These are phyloP conservation scores for Ensete ventricosum DNA, from an alignment of 176 grass and related monocot species.

Conservation along the genomic window DNA sequence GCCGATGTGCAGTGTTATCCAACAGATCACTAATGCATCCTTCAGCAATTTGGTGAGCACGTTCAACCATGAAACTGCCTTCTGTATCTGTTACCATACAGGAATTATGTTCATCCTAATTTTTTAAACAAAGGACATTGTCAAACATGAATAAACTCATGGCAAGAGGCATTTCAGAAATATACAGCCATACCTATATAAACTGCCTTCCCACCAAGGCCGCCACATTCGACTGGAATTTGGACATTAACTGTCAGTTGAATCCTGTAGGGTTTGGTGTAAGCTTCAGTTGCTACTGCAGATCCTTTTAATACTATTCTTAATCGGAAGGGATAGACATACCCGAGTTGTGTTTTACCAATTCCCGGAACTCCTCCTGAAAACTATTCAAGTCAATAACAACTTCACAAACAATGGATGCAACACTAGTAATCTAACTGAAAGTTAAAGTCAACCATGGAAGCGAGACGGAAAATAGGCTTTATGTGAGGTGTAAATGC, in stretches of 20 bases:
- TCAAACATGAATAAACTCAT: neutral
- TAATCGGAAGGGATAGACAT: constrained; percentile 23
- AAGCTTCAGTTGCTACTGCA: constrained; percentile 7
- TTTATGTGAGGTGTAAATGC: neutral
- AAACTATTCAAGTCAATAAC: constrained; percentile 20
- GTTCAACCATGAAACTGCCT: constrained; percentile 95
- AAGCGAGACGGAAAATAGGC: neutral
- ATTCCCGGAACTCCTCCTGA: constrained; percentile 90
- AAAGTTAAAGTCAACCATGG: neutral
- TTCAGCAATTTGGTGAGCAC: constrained; percentile 86
- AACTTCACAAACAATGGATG: neutral
- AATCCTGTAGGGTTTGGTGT: constrained; percentile 45
- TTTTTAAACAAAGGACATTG: neutral
- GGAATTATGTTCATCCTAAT: constrained; percentile 5
- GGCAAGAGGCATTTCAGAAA: neutral
- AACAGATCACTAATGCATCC: constrained; percentile 68
- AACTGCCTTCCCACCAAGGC: constrained; percentile 89
- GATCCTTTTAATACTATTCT: constrained; percentile 6
- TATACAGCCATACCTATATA: constrained; percentile 52
- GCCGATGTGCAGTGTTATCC: constrained; percentile 34
- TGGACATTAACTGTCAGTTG: constrained; percentile 93
- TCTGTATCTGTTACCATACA: constrained; percentile 60
- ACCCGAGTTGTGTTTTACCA: constrained; percentile 97
- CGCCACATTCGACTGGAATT: constrained; percentile 78
- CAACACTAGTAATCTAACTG: neutral